Base-by-base conservation (phyloP, 352 stramenopile species). In the Globisporangium recalcitrans region DNA sequence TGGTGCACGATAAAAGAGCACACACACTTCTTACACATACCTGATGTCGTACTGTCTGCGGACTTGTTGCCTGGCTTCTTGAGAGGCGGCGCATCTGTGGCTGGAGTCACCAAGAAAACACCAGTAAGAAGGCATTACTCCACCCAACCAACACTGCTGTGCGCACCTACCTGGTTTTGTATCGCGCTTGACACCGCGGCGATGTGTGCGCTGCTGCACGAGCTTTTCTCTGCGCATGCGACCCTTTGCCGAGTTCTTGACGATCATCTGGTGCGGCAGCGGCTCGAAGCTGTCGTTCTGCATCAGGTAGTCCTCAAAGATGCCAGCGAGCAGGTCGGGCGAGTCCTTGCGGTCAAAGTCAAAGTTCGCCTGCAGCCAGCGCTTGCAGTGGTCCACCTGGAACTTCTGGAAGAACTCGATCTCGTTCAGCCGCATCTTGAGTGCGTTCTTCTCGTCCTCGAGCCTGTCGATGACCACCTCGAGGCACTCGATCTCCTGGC, bases 331-430 rank as follows among this genome's bases (percentile, higher is more conserved):
- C 48, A 80, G 70, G 57, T 73, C 73, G 19, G 76, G 67, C 4
- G 72, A 73, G 66, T 85, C 76, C 46, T 79, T 79, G 46, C 77
- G 74, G 55, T 85, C 77, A 52, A 85, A 85, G 32, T 82, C 76
- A 64, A 70, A 85, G 64, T 85, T 85, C 58, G 48, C 60, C 14
- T 64, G 60, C 38, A 85, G 67, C 76, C 76, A 85, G 49, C 77
- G 77, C 53, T 77, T 74, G 68, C 76, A 85, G 53, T 85, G 67
- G 0, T 44, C 63, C 26, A 74, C 42, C 46, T 70, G 65, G 49
- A 85, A 85, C 59, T 67, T 63, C 29, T 71, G 64, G 29, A 68
- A 62, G 56, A 73, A 81, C 51, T 78, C 56, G 22, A 80, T 54
- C 38, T 78, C 67, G 51, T 79, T 77, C 26, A 85, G 69, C 34